These are phyloP conservation scores for Polygonum maritimum DNA, from an alignment of 148 eudicot genomes.

Conservation along the genomic window DNA sequence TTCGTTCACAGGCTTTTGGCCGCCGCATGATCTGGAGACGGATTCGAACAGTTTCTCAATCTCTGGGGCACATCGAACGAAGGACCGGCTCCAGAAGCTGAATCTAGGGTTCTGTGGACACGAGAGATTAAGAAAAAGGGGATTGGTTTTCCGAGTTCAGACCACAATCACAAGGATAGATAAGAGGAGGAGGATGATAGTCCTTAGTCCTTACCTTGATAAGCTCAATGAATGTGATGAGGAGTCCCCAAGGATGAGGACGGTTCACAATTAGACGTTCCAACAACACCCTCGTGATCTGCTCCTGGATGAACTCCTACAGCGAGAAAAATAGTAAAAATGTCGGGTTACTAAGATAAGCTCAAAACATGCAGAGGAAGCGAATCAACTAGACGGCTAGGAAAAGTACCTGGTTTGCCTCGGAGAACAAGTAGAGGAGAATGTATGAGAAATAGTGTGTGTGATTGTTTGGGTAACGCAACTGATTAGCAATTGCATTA, in stretches of 20 bases:
- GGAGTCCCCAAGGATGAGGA: slow-evolving; percentile 99
- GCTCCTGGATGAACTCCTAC: slow-evolving; percentile 85
- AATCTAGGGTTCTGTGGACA: slow-evolving; percentile 67
- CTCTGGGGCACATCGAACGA: slow-evolving; percentile 92
- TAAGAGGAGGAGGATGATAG: not conserved
- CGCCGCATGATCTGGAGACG: slow-evolving; percentile 86
- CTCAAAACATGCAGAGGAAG: not conserved
- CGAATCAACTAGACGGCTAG: not conserved
- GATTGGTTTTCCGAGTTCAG: not conserved
- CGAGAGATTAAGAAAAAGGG: not conserved
- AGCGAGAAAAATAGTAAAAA: slow-evolving; percentile 6
- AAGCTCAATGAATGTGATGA: slow-evolving; percentile 84
- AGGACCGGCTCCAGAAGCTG: slow-evolving; percentile 77
- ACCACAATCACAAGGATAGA: not conserved
- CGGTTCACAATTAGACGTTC: slow-evolving; percentile 80
- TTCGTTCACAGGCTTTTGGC: slow-evolving; percentile 79
- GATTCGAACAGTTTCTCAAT: slow-evolving; percentile 88
- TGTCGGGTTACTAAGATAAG: not conserved
- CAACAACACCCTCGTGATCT: slow-evolving; percentile 83
- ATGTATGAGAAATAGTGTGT: slow-evolving; percentile 86
- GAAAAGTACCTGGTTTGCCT: slow-evolving; percentile 58
- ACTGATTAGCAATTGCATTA: slow-evolving; percentile 86
- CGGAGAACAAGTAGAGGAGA: slow-evolving; percentile 63
- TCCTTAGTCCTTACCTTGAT: slow-evolving; percentile 52
- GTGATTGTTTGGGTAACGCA: slow-evolving; percentile 92